Percentiles rank a stretch among this genome's conserved stretches.
Conservation (phyloP, 805 yeast species). For the Nakazawaea pomicola region DNA sequence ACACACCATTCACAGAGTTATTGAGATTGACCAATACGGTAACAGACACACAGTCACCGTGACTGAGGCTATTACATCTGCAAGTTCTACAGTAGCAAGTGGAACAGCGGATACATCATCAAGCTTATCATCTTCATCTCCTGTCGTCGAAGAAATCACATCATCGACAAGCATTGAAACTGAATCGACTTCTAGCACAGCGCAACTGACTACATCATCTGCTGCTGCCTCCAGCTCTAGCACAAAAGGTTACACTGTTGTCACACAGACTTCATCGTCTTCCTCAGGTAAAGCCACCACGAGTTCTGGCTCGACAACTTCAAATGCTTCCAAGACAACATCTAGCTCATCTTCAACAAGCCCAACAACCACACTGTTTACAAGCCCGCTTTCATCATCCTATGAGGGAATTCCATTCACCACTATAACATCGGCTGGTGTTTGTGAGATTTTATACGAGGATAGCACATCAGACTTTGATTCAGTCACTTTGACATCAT, state of each 20-base stretch:
- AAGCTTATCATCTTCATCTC: background rate
- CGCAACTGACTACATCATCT: constrained; percentile 9
- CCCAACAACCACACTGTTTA: constrained; percentile 14
- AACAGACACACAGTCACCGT: too few relatives aligned
- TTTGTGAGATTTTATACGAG: constrained; percentile 31
- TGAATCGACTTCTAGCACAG: constrained; percentile 9
- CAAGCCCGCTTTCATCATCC: constrained; percentile 5
- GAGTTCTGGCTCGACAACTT: constrained; percentile 7
- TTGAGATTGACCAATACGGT: too few relatives aligned
- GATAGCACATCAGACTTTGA: constrained; percentile 22
- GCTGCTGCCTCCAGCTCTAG: background rate
- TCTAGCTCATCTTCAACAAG: constrained; percentile 6
- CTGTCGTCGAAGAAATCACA: background rate
- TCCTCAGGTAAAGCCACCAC: constrained; percentile 14
- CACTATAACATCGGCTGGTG: constrained; percentile 26
- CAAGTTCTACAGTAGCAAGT: too few relatives aligned
- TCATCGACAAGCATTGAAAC: constrained; percentile 10
- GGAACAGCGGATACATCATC: too few relatives aligned
- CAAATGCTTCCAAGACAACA: constrained; percentile 15
- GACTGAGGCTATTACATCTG: too few relatives aligned
- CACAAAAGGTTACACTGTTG: background rate
- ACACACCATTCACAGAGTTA: too few relatives aligned
- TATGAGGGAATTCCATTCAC: constrained; percentile 21
- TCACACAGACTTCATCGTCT: background rate
- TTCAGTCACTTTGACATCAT: constrained; percentile 5